Evolutionary conservation across 73 alveolate species (phyloP), one percentile per base, ranked within the genome.

Genomic region (Paramecium primaurelia): DNA sequence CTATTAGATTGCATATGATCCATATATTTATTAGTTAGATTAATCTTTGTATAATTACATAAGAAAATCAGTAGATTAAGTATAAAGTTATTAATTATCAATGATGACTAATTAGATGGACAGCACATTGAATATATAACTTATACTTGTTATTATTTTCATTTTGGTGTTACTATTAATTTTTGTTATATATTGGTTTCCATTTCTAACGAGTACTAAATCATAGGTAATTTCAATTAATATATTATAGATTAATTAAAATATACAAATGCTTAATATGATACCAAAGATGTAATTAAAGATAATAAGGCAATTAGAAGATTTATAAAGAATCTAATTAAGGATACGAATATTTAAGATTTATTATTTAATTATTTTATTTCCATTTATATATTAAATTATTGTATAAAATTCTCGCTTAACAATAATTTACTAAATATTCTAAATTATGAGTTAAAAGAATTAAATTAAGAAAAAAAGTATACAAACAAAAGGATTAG

Each of bases 251-350:
- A 80, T 80, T 11, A 44, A 80, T 44, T 44, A 80, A 44, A 80
- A 34, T 8, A 80, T 80, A 2, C 25, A 80, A 45, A 80, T 47
- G 77, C 12, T 80, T 0, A 80, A 80, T 80, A 44, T 80, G 89
- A 80, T 80, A 8, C 77, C 75, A 25, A 45, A 16, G 73, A 80
- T 26, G 77, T 80, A 26, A 80, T 80, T 77, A 77, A 77, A 45
- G 47, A 77, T 30, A 77, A 77, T 14, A 77, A 77, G n/a, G 45
- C 30, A 0, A 44, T 77, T 37, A 77, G 75, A 44, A 47, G 73
- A 26, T 77, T 45, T 47, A 10, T 80, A 16, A 26, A 42, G 49
- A 28, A 64, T 64, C 28, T 64, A 64, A 64, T 64, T 14, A 28
- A 28, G 28, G 84, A 30, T 64, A 28, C 28, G 49, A 36, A 64